Evolutionary conservation across 306 rosid genomes (phyloP).

Genomic region (Alnus glutinosa): DNA sequence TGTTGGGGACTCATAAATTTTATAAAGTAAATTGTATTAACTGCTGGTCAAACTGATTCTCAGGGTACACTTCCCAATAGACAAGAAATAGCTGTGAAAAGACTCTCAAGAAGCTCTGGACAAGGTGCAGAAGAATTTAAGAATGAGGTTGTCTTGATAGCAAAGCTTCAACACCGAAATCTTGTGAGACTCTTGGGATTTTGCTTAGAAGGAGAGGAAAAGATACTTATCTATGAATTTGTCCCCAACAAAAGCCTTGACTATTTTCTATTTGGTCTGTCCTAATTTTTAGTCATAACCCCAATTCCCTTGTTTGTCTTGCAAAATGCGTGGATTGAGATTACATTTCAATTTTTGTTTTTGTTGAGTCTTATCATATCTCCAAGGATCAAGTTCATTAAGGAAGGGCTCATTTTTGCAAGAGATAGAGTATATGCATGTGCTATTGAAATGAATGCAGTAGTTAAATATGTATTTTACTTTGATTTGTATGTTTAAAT

Average conservation of each 20-base stretch:
- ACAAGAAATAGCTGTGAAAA: constrained; percentile 32
- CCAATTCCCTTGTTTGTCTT: neutral
- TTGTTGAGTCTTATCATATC: too few relatives aligned
- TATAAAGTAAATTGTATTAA: too few relatives aligned
- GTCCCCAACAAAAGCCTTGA: constrained; percentile 31
- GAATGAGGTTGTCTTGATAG: constrained; percentile 32
- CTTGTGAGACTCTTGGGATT: constrained; percentile 37
- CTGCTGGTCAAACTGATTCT: neutral
- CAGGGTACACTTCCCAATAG: constrained; percentile 29
- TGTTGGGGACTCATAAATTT: too few relatives aligned
- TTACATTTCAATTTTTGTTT: too few relatives aligned
- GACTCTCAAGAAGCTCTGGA: constrained; percentile 26
- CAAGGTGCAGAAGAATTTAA: constrained; percentile 35
- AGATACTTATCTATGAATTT: constrained; percentile 38
- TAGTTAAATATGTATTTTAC: neutral
- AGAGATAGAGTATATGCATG: too few relatives aligned
- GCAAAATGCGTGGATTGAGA: too few relatives aligned
- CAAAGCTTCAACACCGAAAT: constrained; percentile 41
- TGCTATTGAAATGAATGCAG: too few relatives aligned
- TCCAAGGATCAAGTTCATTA: too few relatives aligned
- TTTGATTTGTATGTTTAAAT: neutral
- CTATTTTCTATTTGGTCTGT: constrained; percentile 10
- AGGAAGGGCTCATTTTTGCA: too few relatives aligned
- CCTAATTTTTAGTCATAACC: neutral
- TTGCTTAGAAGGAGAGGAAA: constrained; percentile 34